Evolutionary conservation across 805 yeast species (phyloP).

Genomic region (Metschnikowia bowlesiae): DNA sequence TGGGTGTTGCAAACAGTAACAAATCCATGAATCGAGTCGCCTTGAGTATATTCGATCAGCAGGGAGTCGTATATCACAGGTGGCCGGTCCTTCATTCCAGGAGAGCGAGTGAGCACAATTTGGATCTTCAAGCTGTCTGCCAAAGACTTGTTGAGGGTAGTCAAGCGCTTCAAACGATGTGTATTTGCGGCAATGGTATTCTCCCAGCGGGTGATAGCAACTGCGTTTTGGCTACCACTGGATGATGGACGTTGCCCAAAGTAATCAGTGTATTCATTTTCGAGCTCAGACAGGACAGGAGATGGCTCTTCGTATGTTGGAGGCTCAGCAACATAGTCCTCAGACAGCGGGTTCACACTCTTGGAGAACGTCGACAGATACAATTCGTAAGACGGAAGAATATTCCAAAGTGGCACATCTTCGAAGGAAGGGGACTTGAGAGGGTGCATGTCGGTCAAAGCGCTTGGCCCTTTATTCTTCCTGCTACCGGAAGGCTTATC

Average conservation of each 20-base stretch:
- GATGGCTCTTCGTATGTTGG: constrained; percentile 34
- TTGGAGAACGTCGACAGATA: constrained; percentile 35
- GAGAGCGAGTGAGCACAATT: constrained; percentile 17
- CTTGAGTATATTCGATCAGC: constrained; percentile 22
- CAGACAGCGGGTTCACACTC: constrained; percentile 28
- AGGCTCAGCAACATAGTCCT: constrained; percentile 26
- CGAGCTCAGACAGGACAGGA: constrained; percentile 5
- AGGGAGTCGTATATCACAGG: constrained; percentile 22
- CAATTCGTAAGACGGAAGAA: constrained; percentile 29
- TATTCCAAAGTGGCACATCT: constrained; percentile 29
- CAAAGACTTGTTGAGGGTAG: constrained; percentile 11
- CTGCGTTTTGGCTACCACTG: background rate
- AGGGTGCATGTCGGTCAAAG: constrained; percentile 12
- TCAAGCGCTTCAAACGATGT: constrained; percentile 22
- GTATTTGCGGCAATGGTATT: constrained; percentile 31
- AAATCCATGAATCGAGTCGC: constrained; percentile 25
- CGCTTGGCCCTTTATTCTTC: background rate
- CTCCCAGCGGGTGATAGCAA: constrained; percentile 21
- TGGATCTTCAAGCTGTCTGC: constrained; percentile 19
- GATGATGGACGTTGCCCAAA: constrained; percentile 2
- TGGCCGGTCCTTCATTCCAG: constrained; percentile 15
- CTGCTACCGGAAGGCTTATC: background rate
- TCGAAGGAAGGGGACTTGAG: constrained; percentile 23
- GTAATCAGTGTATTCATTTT: constrained; percentile 5
- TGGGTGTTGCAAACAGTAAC: constrained; percentile 20